Evolutionary conservation across 139 green algal genomes (phyloP).

Genomic region (Asterochloris sp.): DNA sequence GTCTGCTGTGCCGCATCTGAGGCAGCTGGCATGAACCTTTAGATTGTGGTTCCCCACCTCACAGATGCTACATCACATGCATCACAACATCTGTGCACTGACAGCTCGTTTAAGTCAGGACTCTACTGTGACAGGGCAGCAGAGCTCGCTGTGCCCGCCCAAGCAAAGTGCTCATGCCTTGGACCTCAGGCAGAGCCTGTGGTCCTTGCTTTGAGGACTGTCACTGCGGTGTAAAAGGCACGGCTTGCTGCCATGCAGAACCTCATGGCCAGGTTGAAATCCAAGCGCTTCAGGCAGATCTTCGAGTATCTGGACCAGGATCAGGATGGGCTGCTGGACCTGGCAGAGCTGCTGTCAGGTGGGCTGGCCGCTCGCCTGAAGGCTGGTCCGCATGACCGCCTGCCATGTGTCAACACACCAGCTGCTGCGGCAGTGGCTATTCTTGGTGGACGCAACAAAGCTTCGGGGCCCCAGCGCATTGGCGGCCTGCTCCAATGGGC

Average conservation of each 20-base stretch:
- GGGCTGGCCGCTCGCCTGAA: not conserved
- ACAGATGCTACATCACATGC: no score
- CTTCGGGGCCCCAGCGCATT: no score
- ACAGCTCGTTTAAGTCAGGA: no score
- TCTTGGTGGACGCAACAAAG: not conserved
- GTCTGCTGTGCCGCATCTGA: not conserved
- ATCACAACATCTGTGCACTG: no score
- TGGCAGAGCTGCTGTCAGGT: slow-evolving; percentile 1
- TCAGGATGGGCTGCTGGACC: not conserved
- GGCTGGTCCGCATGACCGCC: not conserved
- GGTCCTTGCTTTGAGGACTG: not conserved
- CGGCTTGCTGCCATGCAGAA: slow-evolving; percentile 20
- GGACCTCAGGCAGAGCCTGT: no score
- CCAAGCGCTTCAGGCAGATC: slow-evolving; percentile 72
- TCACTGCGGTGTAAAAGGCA: not conserved
- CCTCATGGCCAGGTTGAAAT: slow-evolving; percentile 61
- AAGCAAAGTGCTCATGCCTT: no score
- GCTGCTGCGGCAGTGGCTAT: not conserved
- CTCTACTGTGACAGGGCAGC: no score
- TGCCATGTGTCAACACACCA: not conserved
- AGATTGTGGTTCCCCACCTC: no score
- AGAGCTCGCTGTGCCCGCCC: no score
- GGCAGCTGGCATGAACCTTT: no score
- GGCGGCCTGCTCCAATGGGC: no score
- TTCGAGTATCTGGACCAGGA: slow-evolving; percentile 68